These are phyloP conservation scores for Tetrapisispora iriomotensis DNA, from an alignment of 805 yeast species.

Conservation along the genomic window DNA sequence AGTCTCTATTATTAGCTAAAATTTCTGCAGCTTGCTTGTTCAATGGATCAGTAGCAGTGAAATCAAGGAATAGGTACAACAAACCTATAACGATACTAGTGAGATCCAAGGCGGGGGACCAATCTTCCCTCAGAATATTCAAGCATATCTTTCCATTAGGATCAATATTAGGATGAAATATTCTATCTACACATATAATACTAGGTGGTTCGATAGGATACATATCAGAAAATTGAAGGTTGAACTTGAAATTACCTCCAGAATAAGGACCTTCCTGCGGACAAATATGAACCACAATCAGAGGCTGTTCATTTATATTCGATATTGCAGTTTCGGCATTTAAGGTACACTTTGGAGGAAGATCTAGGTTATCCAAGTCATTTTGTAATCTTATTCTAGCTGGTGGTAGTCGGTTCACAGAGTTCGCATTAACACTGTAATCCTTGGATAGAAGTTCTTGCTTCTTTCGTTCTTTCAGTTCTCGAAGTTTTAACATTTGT, in stretches of 20 bases:
- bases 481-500: slow-evolving; percentile 24
- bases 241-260: slow-evolving; percentile 40
- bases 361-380: slow-evolving; percentile 19
- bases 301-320: slow-evolving; percentile 7
- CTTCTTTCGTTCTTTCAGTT: slow-evolving; percentile 16
- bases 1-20: slow-evolving; percentile 35
- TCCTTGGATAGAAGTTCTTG: too few species aligned
- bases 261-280: slow-evolving; percentile 26
- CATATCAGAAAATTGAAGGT: slow-evolving; percentile 53
- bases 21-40: slow-evolving; percentile 80
- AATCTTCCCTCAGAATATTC: slow-evolving; percentile 85
- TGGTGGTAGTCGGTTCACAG: too few species aligned
- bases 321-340: slow-evolving; percentile 5
- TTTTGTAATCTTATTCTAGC: slow-evolving; percentile 18
- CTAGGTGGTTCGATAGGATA: slow-evolving; percentile 93
- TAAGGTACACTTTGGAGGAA: slow-evolving; percentile 18
- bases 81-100: slow-evolving; percentile 78
- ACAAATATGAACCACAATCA: slow-evolving; percentile 11
- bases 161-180: slow-evolving; percentile 93
- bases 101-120: slow-evolving; percentile 87
- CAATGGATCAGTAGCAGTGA: slow-evolving; percentile 85
- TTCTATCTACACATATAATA: slow-evolving; percentile 57
- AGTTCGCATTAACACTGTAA: too few species aligned
- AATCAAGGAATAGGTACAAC: slow-evolving; percentile 76
- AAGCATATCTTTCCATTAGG: slow-evolving; percentile 83